Base-by-base conservation (phyloP, 345 rosid species). In the Melastoma malabathricum region DNA sequence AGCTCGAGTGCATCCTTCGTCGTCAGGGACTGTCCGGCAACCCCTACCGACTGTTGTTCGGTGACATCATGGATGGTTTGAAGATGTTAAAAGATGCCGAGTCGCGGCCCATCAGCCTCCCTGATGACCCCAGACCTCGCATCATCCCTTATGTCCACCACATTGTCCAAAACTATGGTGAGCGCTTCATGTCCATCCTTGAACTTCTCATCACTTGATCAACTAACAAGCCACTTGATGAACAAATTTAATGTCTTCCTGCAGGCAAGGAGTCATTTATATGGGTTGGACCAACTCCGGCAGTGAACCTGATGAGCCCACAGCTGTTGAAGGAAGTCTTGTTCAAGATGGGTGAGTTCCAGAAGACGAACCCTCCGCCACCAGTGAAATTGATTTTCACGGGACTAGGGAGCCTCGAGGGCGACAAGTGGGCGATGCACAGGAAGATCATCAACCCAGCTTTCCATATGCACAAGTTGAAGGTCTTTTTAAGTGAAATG, bases 271-370 rank as follows among this genome's bases (percentile, higher is more conserved):
- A 59, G 41, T 64, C 56, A 14, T 75, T 65, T 43, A 57, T 38
- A 38, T 74, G 83, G 81, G 0, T 52, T 3, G 81, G 79, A 27
- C 79, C 87, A 3, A 60, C 10, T 20, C 74, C 76, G 15, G 71
- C 62, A 20, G 70, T 73, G 54, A 60, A 49, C 46, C 53, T 73
- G n/a, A 68, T 47, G 59, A 59, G 71, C 17, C 74, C 76, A 17
- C 69, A 73, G 44, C 59, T 65, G 41, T 62, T 72, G 39, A 75
- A 64, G 56, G 75, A 73, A 3, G 53, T 78, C 29, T 38, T 73
- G 3, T 50, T 39, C 27, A 71, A 27, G 47, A 57, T 58, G 18
- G 23, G 52, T 14, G 84, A 75, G 48, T 75, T 78, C 29, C 67
- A 47, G 0, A 72, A 72, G 63, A 54, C 64, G 10, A 52, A 56